Percentiles rank a stretch among this genome's conserved stretches.
phyloP scores from a whole-genome alignment of 805 yeast genomes.

The Ogataea degrootiae region DNA sequence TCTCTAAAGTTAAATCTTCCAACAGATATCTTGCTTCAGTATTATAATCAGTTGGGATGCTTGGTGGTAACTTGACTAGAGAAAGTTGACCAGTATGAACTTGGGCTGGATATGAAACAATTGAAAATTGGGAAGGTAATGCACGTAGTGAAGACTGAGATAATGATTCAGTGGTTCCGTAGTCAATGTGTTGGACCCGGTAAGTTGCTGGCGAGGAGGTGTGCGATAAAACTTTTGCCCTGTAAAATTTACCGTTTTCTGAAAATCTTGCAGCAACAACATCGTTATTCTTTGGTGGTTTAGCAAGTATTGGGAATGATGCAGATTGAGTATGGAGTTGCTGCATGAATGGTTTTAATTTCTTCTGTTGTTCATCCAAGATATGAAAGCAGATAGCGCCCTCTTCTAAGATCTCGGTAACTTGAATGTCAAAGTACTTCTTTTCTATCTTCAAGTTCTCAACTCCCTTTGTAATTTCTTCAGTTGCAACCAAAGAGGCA shows the following conservation, averaged over 20 bases:
- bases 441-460: constrained; percentile 25
- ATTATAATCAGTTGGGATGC: constrained; percentile 48
- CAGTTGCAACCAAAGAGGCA: constrained; percentile 26
- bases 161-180: constrained; percentile 50
- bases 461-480: constrained; percentile 8
- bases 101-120: constrained; percentile 41
- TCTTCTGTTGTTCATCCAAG: constrained; percentile 34
- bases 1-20: constrained; percentile 48
- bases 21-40: constrained; percentile 49
- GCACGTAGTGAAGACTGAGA: constrained; percentile 40
- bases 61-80: constrained; percentile 53
- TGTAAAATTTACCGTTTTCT: constrained; percentile 50
- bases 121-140: constrained; percentile 47
- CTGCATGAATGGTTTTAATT: constrained; percentile 41
- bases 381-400: constrained; percentile 46
- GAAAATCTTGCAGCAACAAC: constrained; percentile 49
- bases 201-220: constrained; percentile 40
- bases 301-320: constrained; percentile 33
- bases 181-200: constrained; percentile 57
- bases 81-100: constrained; percentile 53
- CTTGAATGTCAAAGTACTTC: constrained; percentile 46
- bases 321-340: constrained; percentile 37
- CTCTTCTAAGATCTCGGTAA: constrained; percentile 40
- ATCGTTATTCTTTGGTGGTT: constrained; percentile 48
- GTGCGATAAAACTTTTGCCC: constrained; percentile 48